Evolutionary conservation across 1,284 basidiomycete species (phyloP), one percentile per base, ranked within the genome.

Genomic region (Heterobasidion irregulare): DNA sequence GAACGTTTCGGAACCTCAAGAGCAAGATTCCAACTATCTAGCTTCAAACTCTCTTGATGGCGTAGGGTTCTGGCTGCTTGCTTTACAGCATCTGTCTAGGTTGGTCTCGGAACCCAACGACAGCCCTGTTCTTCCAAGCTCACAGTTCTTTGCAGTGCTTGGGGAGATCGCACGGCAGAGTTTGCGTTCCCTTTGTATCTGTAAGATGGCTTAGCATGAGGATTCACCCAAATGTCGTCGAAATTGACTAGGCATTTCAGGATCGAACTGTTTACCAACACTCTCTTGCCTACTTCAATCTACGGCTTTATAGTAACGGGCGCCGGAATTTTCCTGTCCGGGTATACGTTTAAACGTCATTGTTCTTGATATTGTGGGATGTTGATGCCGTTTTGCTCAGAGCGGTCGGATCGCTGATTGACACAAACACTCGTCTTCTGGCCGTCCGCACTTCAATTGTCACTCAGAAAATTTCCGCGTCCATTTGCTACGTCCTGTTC

Each of bases 221-320:
- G 26, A 26, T 26, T 13, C 26, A 19, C 33, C 6, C n/a, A 19
- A 16, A 8, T 13, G 4, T 47, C 10, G 10, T 15, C 46, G n/a
- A 47, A 19, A n/a, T n/a, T 41, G 12, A 41, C 12, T 9, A 10
- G 18, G 26, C 13, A 38, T 16, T 2, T 10, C 38, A 52, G 50
- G n/a, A 70, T 77, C 49, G 61, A 64, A 9, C 65, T 73, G 16
- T 78, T 74, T 61, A 69, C 72, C 26, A 64, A 68, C 50, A 76
- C 75, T 1, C 66, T 77, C 6, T 64, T 78, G 0, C 75, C 76
- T 9, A 70, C 76, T 0, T 77, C 76, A 8, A 59, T 78, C 35
- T 76, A 74, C 58, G 72, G 72, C n/a, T 72, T 74, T 54, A 57
- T 66, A 52, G 67, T 68, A 0, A 72, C 72, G 2, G 66, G 64